Evolutionary conservation across 352 stramenopile species (phyloP), one percentile per base, ranked within the genome.

Genomic region (Globisporangium cederbergense): DNA sequence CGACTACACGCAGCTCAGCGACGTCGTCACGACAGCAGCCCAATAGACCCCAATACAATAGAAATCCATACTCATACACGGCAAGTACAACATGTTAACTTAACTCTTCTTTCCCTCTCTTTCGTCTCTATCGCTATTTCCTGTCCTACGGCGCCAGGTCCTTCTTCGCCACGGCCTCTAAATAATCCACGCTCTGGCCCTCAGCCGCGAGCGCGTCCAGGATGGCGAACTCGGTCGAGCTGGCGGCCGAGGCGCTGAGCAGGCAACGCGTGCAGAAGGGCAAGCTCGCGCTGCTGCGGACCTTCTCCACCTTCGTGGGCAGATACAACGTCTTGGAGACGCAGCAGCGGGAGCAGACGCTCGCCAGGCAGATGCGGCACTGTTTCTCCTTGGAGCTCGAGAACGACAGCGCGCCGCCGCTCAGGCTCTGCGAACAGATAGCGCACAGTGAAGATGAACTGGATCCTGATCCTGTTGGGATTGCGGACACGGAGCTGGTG

Each of bases 1-100:
- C 20, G 60, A 73, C 2, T 56, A 79, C 25, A 86, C 78, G 7
- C 60, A 74, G 28, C 53, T 73, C 5, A 83, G 58, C 28, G 84
- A 93, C 64, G 67, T 88, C 47, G 30, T 62, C 13, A 61, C 20
- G 20, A 22, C 68, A 8, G 32, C 13, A 52, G 6, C 13, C 6
- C 4, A 46, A 43, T 43, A 43, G 9, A 43, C 10, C 2, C 14
- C 6, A 28, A 28, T 45, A 11, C 4, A 40, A 40, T 30, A 18
- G 11, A 54, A 13, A 22, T 0, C 32, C 32, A 36, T 36, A 7
- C 13, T 46, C 40, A 46, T 46, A n/a, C 40, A 46, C 13, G 25
- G 25, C 25, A 28, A 28, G 25, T 28, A 28, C 1, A 28, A 28
- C 1, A 28, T 28, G 25, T 28, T 64, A 64, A 56, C 2, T 56